phyloP scores from a whole-genome alignment of 371 early-diverging fungal genomes.

The Circinella umbellata region DNA sequence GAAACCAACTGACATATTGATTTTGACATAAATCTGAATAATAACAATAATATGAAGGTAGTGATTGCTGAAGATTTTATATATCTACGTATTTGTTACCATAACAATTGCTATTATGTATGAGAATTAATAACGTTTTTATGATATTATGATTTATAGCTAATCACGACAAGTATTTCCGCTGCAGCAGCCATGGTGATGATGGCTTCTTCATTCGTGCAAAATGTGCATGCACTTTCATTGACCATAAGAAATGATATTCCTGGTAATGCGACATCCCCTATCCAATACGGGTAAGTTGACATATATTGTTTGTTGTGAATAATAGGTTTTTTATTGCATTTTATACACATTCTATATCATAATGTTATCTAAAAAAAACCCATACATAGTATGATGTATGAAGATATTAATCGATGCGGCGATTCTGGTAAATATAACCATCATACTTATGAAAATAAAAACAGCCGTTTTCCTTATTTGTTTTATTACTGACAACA shows the following conservation, averaged over 20 bases:
- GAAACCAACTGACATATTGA: too few relatives aligned
- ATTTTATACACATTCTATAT: too few relatives aligned
- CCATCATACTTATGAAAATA: neutral
- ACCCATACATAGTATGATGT: slow-evolving; percentile 15
- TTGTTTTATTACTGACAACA: neutral
- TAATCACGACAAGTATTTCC: neutral
- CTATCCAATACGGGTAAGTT: slow-evolving; percentile 22
- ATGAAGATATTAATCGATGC: slow-evolving; percentile 31
- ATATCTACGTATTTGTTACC: too few relatives aligned
- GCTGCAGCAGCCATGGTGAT: neutral
- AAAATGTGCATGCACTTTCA: slow-evolving; percentile 9
- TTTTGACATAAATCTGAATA: too few relatives aligned
- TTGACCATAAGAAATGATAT: slow-evolving; percentile 29
- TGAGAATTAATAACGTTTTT: too few relatives aligned
- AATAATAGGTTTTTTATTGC: too few relatives aligned
- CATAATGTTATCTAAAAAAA: too few relatives aligned
- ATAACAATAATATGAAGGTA: too few relatives aligned
- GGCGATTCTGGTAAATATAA: slow-evolving; percentile 27
- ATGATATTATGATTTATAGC: neutral
- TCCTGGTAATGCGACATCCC: slow-evolving; percentile 27
- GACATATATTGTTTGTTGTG: too few relatives aligned
- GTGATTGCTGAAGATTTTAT: too few relatives aligned
- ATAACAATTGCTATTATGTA: too few relatives aligned
- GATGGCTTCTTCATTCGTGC: neutral
- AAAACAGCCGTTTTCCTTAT: neutral